Evolutionary conservation across 1,284 basidiomycete species (phyloP).

Genomic region (Rhodotorula sp.): DNA sequence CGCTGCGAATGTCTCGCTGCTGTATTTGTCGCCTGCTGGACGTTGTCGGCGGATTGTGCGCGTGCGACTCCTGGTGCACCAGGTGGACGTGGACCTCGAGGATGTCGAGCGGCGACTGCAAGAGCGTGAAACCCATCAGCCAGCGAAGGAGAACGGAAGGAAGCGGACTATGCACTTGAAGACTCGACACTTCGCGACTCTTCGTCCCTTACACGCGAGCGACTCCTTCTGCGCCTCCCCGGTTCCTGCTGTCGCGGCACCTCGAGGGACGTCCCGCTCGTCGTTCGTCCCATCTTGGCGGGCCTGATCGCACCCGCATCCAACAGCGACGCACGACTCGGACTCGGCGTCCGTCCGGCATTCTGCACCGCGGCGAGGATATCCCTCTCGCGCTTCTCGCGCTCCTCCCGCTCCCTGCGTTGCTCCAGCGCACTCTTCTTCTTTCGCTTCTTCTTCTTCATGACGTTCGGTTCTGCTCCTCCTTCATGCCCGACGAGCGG

Average conservation of each 20-base stretch:
- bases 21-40: not conserved
- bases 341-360: conserved; percentile 27
- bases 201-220: too few relatives aligned
- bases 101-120: not conserved
- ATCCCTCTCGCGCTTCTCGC: not conserved
- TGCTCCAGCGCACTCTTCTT: not conserved
- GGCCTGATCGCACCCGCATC: not conserved
- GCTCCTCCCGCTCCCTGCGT: conserved; percentile 5
- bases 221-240: not conserved
- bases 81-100: not conserved
- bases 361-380: conserved; percentile 33
- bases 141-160: not conserved
- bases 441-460: conserved; percentile 3
- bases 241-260: not conserved
- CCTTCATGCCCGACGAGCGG: conserved; percentile 1
- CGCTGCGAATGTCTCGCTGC: not conserved
- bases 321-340: not conserved
- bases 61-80: too few relatives aligned
- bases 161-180: too few relatives aligned
- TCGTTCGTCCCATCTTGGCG: not conserved
- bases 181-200: not conserved
- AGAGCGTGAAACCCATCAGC: not conserved
- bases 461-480: conserved; percentile 21
- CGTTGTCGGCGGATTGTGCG: too few relatives aligned
- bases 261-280: not conserved